phyloP scores from a whole-genome alignment of 2,329 filamentous ascomycete genomes.

The Aspergillus quadricinctus region DNA sequence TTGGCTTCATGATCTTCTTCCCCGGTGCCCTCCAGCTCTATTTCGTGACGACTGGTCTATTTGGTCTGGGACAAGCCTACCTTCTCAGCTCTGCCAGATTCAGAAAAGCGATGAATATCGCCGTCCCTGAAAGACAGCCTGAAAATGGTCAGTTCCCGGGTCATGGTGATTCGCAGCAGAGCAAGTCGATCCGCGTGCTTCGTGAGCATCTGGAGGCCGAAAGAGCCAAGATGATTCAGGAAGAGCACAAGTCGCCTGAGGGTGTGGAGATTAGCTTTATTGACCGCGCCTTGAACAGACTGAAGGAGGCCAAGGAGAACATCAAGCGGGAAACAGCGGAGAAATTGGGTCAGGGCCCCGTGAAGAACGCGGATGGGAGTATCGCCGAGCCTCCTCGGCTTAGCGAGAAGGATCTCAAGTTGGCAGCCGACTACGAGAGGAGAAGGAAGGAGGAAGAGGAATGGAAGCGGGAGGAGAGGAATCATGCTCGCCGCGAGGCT shows the following conservation, averaged over 20 bases:
- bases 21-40: slow-evolving; percentile 59
- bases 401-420: slow-evolving; percentile 30
- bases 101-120: slow-evolving; percentile 26
- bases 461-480: slow-evolving; percentile 32
- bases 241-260: slow-evolving; percentile 5
- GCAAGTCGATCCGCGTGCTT: slow-evolving; percentile 15
- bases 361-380: slow-evolving; percentile 19
- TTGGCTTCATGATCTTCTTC: slow-evolving; percentile 52
- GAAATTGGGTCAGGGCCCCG: slow-evolving; percentile 17
- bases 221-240: slow-evolving; percentile 6
- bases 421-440: slow-evolving; percentile 27
- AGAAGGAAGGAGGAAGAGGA: slow-evolving; percentile 27
- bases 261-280: slow-evolving; percentile 24
- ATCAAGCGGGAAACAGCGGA: slow-evolving; percentile 19
- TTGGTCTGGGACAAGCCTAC: slow-evolving; percentile 42
- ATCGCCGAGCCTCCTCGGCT: slow-evolving; percentile 17
- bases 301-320: slow-evolving; percentile 24
- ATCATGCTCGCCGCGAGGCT: slow-evolving; percentile 29
- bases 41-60: slow-evolving; percentile 48
- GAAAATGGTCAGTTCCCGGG: neutral
- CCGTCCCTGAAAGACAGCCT: slow-evolving; percentile 10
- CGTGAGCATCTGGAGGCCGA: slow-evolving; percentile 12
- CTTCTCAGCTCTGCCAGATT: slow-evolving; percentile 38
- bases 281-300: slow-evolving; percentile 32
- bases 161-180: slow-evolving; percentile 3